Evolutionary conservation across 305 asterid genomes (phyloP), one percentile per base, ranked within the genome.

Genomic region (Plantago coronopus): DNA sequence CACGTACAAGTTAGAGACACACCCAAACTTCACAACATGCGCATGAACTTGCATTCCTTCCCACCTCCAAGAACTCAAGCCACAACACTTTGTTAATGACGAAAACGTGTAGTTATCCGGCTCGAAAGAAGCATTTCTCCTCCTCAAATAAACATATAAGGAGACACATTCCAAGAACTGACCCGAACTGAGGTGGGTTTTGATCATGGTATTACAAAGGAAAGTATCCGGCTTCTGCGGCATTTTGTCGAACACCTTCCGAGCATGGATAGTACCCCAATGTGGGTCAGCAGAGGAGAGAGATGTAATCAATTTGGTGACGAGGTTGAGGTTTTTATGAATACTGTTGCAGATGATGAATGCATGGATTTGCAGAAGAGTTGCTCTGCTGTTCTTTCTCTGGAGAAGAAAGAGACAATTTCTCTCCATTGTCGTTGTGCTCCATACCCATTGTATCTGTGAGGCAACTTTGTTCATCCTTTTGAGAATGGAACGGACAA

Each of bases 141-240:
- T 71, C 74, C 84, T 63, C 44, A 91, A 66, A 70, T n/a, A 46
- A 49, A 31, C 71, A 5, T 84, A 91, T 66, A 91, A 61, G 50
- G 23, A 16, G 7, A 76, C 43, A 23, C 87, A 79, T 48, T 77
- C 80, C 0, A 62, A 27, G 21, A 66, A 81, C 44, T 88, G 87
- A 34, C 79, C 67, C 20, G 80, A 64, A 45, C 59, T 40, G 63
- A 84, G 74, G 72, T 86, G 95, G 53, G 96, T 81, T 70, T 84
- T 91, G 62, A 91, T 79, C 95, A 91, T 84, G 42, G 95, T 79
- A 74, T 88, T 91, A 78, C 98, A 86, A 0, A 86, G 79, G 57
- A 81, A 86, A 38, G 79, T 65, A 20, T 91, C 91, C 7, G 78
- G 60, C 48, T 75, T 80, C 3, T 42, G 72, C 16, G 78, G 76